These are phyloP conservation scores for Chlorella sp. DNA, from an alignment of 139 green algal genomes.

Conservation along the genomic window DNA sequence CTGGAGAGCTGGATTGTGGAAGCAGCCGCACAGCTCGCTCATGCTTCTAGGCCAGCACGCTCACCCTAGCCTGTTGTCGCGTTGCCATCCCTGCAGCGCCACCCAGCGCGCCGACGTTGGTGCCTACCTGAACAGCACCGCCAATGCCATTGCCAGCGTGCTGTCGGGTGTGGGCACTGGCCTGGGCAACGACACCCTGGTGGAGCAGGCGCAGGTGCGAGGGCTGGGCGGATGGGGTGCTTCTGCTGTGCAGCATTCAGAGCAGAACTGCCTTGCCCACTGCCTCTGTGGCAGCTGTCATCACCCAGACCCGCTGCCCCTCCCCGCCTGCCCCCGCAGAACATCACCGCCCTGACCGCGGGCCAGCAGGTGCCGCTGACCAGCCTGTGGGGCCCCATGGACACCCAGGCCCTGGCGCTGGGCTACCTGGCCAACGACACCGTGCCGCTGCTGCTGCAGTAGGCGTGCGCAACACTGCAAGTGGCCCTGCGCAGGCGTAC, in stretches of 20 bases:
- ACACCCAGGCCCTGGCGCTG: not conserved
- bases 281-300: not conserved
- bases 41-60: not conserved
- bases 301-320: not conserved
- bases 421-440: not conserved
- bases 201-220: too few relatives aligned
- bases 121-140: slow-evolving; percentile 2
- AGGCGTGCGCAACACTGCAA: too few relatives aligned
- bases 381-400: not conserved
- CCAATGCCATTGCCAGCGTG: not conserved
- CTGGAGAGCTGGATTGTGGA: too few relatives aligned
- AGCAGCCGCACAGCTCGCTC: too few relatives aligned
- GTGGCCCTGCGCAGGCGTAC: too few relatives aligned
- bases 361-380: not conserved
- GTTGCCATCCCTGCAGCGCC: not conserved
- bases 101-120: not conserved
- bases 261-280: not conserved
- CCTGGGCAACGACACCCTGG: too few relatives aligned
- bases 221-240: too few relatives aligned
- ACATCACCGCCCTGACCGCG: not conserved
- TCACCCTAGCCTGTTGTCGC: not conserved
- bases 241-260: too few relatives aligned
- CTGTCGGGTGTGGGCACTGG: not conserved
- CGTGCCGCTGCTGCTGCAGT: not conserved
- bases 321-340: not conserved